Percentiles rank a stretch among this genome's conserved stretches.
phyloP scores from a whole-genome alignment of 78 protist genomes.

The Planoprotostelium fungivorum region DNA sequence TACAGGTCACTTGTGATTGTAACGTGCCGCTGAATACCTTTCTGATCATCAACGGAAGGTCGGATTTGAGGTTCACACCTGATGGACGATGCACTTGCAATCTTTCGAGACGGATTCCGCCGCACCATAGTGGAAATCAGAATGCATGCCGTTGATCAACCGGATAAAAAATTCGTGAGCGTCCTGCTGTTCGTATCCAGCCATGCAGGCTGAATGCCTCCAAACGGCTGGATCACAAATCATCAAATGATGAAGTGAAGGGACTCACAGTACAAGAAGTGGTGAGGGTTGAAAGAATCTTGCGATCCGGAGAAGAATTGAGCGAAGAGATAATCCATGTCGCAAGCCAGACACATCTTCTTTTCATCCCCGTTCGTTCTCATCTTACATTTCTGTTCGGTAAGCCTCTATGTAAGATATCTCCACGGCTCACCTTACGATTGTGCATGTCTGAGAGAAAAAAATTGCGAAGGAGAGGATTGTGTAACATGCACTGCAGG shows the following conservation, averaged over 20 bases:
- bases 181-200: slow-evolving; percentile 86
- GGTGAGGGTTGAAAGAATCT: slow-evolving; percentile 55
- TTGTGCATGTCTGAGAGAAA: slow-evolving; percentile 68
- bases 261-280: slow-evolving; percentile 39
- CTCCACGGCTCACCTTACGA: slow-evolving; percentile 17
- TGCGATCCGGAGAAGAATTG: slow-evolving; percentile 42
- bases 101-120: slow-evolving; percentile 35
- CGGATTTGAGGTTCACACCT: background rate
- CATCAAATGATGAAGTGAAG: background rate
- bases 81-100: slow-evolving; percentile 50
- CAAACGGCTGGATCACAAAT: slow-evolving; percentile 11
- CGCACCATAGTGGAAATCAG: slow-evolving; percentile 55
- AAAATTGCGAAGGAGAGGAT: slow-evolving; percentile 46
- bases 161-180: slow-evolving; percentile 87
- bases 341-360: slow-evolving; percentile 33
- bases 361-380: background rate
- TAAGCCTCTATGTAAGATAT: background rate
- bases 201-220: slow-evolving; percentile 46
- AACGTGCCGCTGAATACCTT: slow-evolving; percentile 41
- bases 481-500: slow-evolving; percentile 57
- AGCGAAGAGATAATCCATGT: slow-evolving; percentile 48
- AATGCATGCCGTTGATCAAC: slow-evolving; percentile 61
- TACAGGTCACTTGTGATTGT: slow-evolving; percentile 41
- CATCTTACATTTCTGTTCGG: background rate
- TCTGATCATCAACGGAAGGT: background rate